phyloP scores from a whole-genome alignment of 345 rosid species.

The Populus nigra region DNA sequence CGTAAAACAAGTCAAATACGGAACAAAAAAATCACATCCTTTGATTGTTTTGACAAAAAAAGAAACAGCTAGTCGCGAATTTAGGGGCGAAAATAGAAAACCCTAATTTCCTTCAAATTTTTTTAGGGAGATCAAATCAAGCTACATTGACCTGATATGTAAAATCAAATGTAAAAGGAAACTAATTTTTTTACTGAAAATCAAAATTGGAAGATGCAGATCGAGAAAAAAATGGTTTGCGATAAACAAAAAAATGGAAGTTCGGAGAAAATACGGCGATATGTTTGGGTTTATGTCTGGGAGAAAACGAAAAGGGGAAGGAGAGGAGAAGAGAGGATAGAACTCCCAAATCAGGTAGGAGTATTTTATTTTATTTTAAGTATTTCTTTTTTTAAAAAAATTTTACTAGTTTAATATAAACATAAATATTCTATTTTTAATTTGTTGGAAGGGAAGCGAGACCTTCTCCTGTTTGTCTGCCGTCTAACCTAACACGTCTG shows the following conservation, averaged over 20 bases:
- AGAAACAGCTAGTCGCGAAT: background rate
- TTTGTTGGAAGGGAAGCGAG: conserved; percentile 5
- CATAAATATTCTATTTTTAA: background rate
- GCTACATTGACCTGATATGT: conserved; percentile 33
- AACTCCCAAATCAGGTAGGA: background rate
- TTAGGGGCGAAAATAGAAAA: background rate
- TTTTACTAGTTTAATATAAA: background rate
- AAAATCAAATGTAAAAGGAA: background rate
- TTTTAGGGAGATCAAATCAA: conserved; percentile 8
- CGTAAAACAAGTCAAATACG: background rate
- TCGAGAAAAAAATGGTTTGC: background rate
- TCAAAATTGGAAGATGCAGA: background rate
- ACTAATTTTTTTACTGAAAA: background rate
- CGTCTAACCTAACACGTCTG: conserved; percentile 10
- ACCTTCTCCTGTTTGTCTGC: conserved; percentile 6
- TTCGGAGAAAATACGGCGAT: background rate
- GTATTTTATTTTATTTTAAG: background rate
- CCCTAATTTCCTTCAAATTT: background rate
- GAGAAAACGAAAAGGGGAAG: background rate
- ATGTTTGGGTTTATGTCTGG: background rate
- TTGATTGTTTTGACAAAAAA: background rate
- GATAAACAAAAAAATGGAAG: background rate
- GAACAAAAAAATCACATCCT: background rate
- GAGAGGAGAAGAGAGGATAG: background rate
- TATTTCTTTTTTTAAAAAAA: background rate